Conservation (phyloP, 768 basidiomycete species). For the Sporobolomyces roseus region DNA sequence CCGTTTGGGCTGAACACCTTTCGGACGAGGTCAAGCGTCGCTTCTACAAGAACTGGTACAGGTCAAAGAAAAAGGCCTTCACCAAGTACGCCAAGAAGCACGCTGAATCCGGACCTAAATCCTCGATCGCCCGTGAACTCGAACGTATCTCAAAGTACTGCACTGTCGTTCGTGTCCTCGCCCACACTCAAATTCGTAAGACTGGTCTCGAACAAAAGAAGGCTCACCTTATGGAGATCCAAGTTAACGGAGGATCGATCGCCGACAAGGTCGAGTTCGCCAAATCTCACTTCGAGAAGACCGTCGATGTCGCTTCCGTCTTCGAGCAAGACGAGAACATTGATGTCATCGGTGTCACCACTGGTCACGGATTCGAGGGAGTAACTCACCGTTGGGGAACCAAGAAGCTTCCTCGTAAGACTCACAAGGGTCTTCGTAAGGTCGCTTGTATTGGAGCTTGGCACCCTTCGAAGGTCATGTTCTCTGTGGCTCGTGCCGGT, state of each 20-base stretch:
- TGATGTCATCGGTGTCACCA: constrained; percentile 96
- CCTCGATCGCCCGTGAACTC: constrained; percentile 87
- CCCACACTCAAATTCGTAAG: constrained; percentile 95
- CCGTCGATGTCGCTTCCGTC: constrained; percentile 72
- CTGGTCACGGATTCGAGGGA: constrained; percentile 99
- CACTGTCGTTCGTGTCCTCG: constrained; percentile 98
- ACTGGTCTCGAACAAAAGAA: constrained; percentile 98
- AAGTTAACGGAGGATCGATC: constrained; percentile 82
- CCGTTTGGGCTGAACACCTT: constrained; percentile 92
- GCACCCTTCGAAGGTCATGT: constrained; percentile 99
- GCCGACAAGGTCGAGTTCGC: constrained; percentile 98
- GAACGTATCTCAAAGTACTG: constrained; percentile 99
- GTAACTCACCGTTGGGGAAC: constrained; percentile 99
- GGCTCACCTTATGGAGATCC: constrained; percentile 98
- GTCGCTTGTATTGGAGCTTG: constrained; percentile 98
- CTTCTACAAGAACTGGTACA: constrained; percentile 79
- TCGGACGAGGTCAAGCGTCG: constrained; percentile 97
- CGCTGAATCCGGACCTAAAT: constrained; percentile 79
- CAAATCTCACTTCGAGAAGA: constrained; percentile 92
- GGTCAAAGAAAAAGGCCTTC: constrained; percentile 99
- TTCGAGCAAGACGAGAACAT: constrained; percentile 97
- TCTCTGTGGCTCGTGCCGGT: constrained; percentile 99
- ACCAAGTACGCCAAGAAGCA: constrained; percentile 99
- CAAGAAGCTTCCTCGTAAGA: constrained; percentile 97
- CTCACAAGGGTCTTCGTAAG: constrained; percentile 99